Percentiles rank a stretch among this genome's conserved stretches.
Conservation (phyloP, 148 eudicot species). For the Nyssa sinensis region DNA sequence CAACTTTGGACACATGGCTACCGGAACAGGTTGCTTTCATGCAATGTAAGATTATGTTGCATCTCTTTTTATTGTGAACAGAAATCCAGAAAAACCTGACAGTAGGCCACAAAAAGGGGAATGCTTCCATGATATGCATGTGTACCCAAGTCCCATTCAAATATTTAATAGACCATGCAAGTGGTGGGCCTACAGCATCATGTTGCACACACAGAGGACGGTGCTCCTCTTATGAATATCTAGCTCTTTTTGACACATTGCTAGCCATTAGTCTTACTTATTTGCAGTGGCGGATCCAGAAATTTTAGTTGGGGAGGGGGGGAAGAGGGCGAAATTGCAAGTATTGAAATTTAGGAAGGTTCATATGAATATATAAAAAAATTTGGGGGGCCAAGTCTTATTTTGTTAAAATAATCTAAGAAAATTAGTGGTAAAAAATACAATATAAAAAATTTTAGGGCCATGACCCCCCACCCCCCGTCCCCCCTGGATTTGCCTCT, state of each 20-base stretch:
- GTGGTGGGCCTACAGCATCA: neutral
- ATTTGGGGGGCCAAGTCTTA: no score
- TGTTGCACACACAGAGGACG: neutral
- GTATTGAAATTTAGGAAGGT: no score
- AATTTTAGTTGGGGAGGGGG: no score
- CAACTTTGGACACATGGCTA: conserved; percentile 73
- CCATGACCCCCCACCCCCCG: no score
- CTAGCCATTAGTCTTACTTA: neutral
- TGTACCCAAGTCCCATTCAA: neutral
- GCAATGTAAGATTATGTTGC: conserved; percentile 45
- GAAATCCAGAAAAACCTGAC: neutral
- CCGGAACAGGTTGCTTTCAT: conserved; percentile 66
- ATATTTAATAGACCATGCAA: neutral
- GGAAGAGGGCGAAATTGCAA: no score
- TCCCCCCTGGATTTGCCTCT: no score
- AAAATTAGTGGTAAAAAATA: no score
- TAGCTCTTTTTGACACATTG: neutral
- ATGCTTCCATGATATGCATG: neutral
- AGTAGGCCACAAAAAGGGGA: neutral
- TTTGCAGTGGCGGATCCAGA: no score
- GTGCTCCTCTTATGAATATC: neutral
- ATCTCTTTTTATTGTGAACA: neutral
- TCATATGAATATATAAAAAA: no score
- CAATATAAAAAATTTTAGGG: no score
- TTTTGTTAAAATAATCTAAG: no score